These are phyloP conservation scores for Talaromyces islandicus DNA, from an alignment of 2,329 filamentous ascomycete genomes.

Conservation along the genomic window DNA sequence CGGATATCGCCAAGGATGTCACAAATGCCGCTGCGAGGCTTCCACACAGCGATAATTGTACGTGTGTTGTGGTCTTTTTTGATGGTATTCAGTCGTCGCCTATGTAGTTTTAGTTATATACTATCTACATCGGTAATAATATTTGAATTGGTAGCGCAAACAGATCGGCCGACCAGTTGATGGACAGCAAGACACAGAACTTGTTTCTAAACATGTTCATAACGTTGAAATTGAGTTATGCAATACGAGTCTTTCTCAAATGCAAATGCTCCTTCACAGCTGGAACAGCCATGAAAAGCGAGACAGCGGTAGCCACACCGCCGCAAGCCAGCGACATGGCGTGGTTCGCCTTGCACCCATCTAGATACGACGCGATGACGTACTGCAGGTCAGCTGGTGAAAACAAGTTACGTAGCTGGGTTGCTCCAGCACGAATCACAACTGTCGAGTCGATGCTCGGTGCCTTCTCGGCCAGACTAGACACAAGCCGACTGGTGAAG, in stretches of 20 bases:
- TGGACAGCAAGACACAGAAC: neutral
- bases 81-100: constrained; percentile 19
- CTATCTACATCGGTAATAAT: neutral
- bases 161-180: neutral
- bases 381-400: constrained; percentile 1
- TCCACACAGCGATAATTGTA: constrained; percentile 24
- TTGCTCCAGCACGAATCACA: constrained; percentile 2
- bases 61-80: constrained; percentile 27
- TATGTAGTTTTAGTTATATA: neutral
- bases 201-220: neutral
- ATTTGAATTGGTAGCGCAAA: neutral
- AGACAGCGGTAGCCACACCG: neutral
- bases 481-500: constrained; percentile 3
- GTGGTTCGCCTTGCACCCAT: constrained; percentile 5
- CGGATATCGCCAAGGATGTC: constrained; percentile 24
- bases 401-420: constrained; percentile 2
- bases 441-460: neutral
- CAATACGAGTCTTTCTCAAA: neutral
- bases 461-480: neutral
- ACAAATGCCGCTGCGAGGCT: constrained; percentile 14
- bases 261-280: constrained; percentile 1
- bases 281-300: constrained; percentile 3
- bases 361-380: constrained; percentile 4
- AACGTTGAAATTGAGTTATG: neutral
- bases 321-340: constrained; percentile 5